phyloP scores from a whole-genome alignment of 1,139 yeast species.

The Pichia sp. region DNA sequence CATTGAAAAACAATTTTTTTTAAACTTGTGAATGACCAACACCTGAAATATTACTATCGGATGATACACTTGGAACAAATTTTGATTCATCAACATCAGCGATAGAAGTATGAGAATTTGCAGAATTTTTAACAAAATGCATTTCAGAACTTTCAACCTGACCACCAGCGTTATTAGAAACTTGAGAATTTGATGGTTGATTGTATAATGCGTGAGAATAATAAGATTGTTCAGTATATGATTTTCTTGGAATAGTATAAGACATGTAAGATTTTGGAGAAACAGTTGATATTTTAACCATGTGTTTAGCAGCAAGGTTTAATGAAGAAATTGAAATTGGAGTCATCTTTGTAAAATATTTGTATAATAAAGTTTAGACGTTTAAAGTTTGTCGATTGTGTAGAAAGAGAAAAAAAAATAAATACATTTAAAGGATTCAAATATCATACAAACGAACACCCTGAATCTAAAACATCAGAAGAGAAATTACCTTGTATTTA shows the following conservation, averaged over 20 bases:
- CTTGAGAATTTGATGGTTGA: constrained; percentile 14
- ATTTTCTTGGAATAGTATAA: constrained; percentile 18
- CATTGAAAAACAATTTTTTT: background rate
- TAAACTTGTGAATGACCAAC: constrained; percentile 22
- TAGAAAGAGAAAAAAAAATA: no score
- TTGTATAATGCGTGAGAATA: constrained; percentile 17
- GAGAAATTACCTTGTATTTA: no score
- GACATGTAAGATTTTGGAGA: constrained; percentile 21
- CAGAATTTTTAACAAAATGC: constrained; percentile 26
- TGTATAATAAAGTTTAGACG: no score
- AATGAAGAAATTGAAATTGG: constrained; percentile 21
- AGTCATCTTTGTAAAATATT: constrained; percentile 12
- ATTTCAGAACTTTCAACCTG: constrained; percentile 23
- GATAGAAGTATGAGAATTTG: constrained; percentile 10
- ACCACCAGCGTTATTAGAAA: constrained; percentile 28
- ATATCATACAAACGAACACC: no score
- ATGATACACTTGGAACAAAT: constrained; percentile 29
- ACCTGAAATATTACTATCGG: constrained; percentile 24
- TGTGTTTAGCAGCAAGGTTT: constrained; percentile 26
- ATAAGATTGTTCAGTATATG: constrained; percentile 21
- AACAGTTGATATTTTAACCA: constrained; percentile 13
- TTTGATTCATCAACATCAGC: constrained; percentile 11
- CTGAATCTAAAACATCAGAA: no score
- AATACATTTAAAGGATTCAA: no score
- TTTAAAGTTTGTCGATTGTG: no score